Base-by-base conservation (phyloP, 768 basidiomycete genomes). In the Pulveroboletus ravenelii region DNA sequence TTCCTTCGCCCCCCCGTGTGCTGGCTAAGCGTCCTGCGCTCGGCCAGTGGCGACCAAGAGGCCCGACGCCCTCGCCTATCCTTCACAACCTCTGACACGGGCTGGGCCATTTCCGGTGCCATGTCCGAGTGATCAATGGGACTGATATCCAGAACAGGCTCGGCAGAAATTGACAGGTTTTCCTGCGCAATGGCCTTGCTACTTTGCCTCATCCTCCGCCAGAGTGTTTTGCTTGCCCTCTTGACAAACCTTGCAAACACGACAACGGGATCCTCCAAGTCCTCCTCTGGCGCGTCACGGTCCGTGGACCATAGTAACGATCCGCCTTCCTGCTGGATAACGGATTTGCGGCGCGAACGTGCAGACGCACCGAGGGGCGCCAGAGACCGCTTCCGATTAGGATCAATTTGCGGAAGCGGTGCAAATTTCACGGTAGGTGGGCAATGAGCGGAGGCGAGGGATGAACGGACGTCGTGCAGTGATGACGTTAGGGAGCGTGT, bases 341-440 rank as follows among this genome's bases (percentile, higher is more conserved):
- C 41, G 9, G 29, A 55, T 49, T 29, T 65, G 56, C 59, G 67
- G 53, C 64, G 64, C 51, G 56, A 53, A 42, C 69, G 67, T 15
- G 76, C 79, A 30, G 80, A 75, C 53, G 80, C 75, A 5, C 82
- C 82, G 3, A 84, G 65, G 6, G 82, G 82, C 5, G 71, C 68
- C 34, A 70, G 61, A 6, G 74, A 78, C 18, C 75, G 72, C 40
- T 77, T 74, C 56, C 74, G 75, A 18, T 74, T 72, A 3, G 78
- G 77, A 17, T 73, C 78, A 1, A 75, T 62, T 50, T 77, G 70
- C 1, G 82, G 82, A 20, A 85, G 66, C 0, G 82, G 82, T 1
- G 82, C 82, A 48, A 85, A 85, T 54, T 72, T 77, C 39, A 85
- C 75, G 44, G 69, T 75, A 35, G 59, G 63, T 14, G 59, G 38